Evolutionary conservation across 345 rosid species (phyloP), one percentile per base, ranked within the genome.

Genomic region (Populus ilicifolia): DNA sequence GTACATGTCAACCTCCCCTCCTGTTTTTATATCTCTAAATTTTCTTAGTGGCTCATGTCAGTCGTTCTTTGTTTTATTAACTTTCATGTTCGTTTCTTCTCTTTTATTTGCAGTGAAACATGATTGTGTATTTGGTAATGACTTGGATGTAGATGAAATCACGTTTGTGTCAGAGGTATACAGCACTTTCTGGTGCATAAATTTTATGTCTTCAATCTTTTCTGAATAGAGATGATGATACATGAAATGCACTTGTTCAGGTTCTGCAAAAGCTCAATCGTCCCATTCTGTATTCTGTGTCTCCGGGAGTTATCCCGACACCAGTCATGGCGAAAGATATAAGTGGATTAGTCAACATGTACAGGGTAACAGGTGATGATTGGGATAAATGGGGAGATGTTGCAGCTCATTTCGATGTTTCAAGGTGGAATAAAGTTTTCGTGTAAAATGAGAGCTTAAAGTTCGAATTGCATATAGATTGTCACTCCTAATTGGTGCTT

Each of bases 351-450:
- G 93, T 86, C 71, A 93, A 89, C 88, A 89, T 91, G 98, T 95
- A 93, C 82, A 87, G 98, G 81, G 78, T 95, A 74, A 90, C 98
- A 13, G 94, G 86, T 20, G 98, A 95, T 85, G 98, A 95, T 69
- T 95, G 99, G 99, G 99, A 95, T 77, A 80, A 85, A 38, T 95
- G 99, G 99, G 83, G 79, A 75, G 99, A 95, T 61, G 91, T 93
- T 10, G 87, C 81, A 35, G 36, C 92, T 70, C 99, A 95, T 89
- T 95, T 95, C 78, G 86, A 89, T 79, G 86, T 95, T 83, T 6
- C 93, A 8, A 90, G 98, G 98, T 94, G 65, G 70, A 75, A 52
- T 66, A 61, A 81, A 52, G 14, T 46, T 78, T 80, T 76, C 29
- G 12, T 74, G 48, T 0, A 46, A 39, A 33, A 70, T 12, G 56